Evolutionary conservation across 2,329 filamentous ascomycete species (phyloP).

Genomic region (Fusarium decemcellulare): DNA sequence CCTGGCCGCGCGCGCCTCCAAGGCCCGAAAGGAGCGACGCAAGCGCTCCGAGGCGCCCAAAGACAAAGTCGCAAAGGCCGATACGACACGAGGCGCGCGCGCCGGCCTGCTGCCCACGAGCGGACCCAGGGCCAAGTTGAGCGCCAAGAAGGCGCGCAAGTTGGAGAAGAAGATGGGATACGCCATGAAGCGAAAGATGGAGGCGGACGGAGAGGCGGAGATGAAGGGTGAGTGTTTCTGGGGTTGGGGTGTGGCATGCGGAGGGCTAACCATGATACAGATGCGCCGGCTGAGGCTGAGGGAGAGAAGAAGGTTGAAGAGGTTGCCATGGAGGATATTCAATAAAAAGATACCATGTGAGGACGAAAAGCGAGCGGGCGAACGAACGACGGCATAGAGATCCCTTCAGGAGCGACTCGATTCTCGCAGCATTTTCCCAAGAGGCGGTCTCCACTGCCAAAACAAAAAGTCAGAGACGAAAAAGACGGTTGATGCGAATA

Average conservation of each 20-base stretch:
- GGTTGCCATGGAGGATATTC: constrained; percentile 48
- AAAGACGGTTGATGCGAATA: background rate
- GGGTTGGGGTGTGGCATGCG: constrained; percentile 10
- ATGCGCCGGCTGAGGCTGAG: constrained; percentile 42
- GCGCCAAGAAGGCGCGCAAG: constrained; percentile 70
- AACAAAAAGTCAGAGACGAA: background rate
- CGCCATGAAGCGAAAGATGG: constrained; percentile 67
- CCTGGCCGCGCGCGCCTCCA: constrained; percentile 61
- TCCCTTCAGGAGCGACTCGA: background rate
- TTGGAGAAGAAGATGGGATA: constrained; percentile 67
- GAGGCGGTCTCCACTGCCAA: background rate
- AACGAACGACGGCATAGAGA: constrained; percentile 2
- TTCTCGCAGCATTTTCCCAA: background rate
- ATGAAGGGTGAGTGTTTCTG: constrained; percentile 60
- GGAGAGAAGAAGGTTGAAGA: constrained; percentile 39
- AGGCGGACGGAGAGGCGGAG: constrained; percentile 63
- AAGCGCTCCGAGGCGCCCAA: constrained; percentile 57
- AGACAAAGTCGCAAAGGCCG: constrained; percentile 58
- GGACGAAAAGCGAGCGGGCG: background rate
- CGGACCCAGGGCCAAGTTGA: constrained; percentile 65
- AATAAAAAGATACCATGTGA: constrained; percentile 27
- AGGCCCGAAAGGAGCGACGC: constrained; percentile 59
- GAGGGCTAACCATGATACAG: constrained; percentile 22
- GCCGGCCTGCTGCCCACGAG: constrained; percentile 68
- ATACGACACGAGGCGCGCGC: constrained; percentile 64